Conservation (phyloP, 352 stramenopile species). For the Pythium folliculosum region DNA sequence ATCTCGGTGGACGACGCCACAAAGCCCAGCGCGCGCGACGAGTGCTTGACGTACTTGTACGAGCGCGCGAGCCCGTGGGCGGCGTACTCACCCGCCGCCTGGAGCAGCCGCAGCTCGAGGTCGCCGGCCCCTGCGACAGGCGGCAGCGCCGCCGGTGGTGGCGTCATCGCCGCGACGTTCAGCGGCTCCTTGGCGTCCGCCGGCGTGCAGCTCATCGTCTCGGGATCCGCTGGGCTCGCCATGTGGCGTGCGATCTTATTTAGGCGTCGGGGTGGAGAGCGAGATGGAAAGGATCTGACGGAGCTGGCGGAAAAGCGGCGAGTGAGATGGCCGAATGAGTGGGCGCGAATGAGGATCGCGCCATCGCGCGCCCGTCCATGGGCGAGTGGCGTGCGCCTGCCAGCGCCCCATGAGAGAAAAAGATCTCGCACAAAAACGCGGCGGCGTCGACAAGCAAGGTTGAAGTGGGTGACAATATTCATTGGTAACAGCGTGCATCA, state of each 20-base stretch:
- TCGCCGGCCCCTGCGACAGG: slow-evolving; percentile 26
- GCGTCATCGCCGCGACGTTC: not conserved
- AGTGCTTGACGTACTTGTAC: slow-evolving; percentile 57
- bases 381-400: slow-evolving; percentile 2
- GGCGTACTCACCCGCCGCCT: slow-evolving; percentile 49
- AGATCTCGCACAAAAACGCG: slow-evolving; percentile 14
- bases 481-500: not conserved
- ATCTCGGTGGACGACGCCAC: slow-evolving; percentile 53
- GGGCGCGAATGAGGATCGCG: not conserved
- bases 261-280: not conserved
- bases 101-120: slow-evolving; percentile 59
- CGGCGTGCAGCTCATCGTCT: not conserved
- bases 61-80: slow-evolving; percentile 40
- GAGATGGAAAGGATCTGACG: not conserved
- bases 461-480: slow-evolving; percentile 11
- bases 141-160: not conserved
- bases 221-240: not conserved
- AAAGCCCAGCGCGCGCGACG: slow-evolving; percentile 46
- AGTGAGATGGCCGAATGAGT: not conserved
- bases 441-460: slow-evolving; percentile 6
- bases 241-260: not conserved
- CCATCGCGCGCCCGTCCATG: not conserved
- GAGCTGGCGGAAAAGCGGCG: not conserved
- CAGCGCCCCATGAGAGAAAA: not conserved
- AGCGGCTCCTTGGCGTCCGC: not conserved